Percentiles rank a stretch among this genome's conserved stretches.
phyloP scores from a whole-genome alignment of 1,139 yeast species.

The Hemisphaericaspora subhashii region DNA sequence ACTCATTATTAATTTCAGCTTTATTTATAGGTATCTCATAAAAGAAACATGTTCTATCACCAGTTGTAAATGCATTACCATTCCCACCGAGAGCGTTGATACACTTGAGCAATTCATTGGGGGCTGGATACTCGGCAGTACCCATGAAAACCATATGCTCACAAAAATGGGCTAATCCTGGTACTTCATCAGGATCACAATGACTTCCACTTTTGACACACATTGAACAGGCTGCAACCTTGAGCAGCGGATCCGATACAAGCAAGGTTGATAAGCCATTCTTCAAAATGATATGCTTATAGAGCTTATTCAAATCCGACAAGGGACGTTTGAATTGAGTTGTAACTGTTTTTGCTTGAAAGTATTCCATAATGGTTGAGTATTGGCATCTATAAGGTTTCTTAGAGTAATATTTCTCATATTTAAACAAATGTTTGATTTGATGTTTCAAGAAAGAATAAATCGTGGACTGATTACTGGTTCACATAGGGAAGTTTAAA shows the following conservation, averaged over 20 bases:
- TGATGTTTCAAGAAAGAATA: background rate
- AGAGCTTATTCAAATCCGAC: constrained; percentile 33
- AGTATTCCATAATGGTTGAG: constrained; percentile 14
- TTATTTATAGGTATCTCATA: constrained; percentile 56
- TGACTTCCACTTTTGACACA: constrained; percentile 65
- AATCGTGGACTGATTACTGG: background rate
- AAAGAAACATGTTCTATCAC: constrained; percentile 60
- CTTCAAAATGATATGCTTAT: constrained; percentile 45
- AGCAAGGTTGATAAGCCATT: constrained; percentile 55
- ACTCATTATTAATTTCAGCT: constrained; percentile 21
- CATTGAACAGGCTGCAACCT: constrained; percentile 41
- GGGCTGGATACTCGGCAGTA: constrained; percentile 51
- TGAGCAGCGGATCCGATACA: constrained; percentile 57
- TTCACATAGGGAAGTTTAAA: background rate
- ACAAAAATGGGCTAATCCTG: constrained; percentile 73
- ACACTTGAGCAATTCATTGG: constrained; percentile 43
- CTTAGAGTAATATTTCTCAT: background rate
- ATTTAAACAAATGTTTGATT: background rate
- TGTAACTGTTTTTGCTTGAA: constrained; percentile 17
- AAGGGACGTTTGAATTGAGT: constrained; percentile 31
- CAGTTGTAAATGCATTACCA: constrained; percentile 66
- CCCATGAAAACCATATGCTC: constrained; percentile 69
- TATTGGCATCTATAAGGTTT: no score
- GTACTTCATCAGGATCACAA: constrained; percentile 53
- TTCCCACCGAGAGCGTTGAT: constrained; percentile 53